Percentiles rank a stretch among this genome's conserved stretches.
These are phyloP conservation scores for Berkeleyomyces rouxiae DNA, from an alignment of 2,329 filamentous ascomycete species.

Conservation along the genomic window DNA sequence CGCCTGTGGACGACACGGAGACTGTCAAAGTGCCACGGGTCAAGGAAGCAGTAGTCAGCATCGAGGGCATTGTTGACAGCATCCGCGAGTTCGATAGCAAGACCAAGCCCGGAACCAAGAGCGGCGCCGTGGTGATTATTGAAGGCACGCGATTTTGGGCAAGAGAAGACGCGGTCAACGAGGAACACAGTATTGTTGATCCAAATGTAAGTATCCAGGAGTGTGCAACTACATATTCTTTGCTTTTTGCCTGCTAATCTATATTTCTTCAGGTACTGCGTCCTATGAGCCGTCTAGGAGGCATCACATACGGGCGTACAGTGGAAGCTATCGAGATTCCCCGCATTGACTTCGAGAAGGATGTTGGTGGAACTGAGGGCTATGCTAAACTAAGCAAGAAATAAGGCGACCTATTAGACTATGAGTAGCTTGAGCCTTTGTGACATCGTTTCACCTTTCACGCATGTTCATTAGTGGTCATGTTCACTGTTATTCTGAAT, in stretches of 20 bases:
- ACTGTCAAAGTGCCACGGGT: slow-evolving; percentile 58
- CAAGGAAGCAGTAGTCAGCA: slow-evolving; percentile 63
- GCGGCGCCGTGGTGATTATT: slow-evolving; percentile 56
- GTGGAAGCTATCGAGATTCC: slow-evolving; percentile 57
- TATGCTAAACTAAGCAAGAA: slow-evolving; percentile 31
- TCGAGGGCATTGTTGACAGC: slow-evolving; percentile 67
- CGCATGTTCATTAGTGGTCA: not conserved
- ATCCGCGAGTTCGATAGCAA: slow-evolving; percentile 62
- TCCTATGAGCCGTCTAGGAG: slow-evolving; percentile 64
- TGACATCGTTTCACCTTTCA: not conserved
- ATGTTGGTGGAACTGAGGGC: slow-evolving; percentile 36
- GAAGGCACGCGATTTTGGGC: slow-evolving; percentile 84
- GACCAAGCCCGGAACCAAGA: slow-evolving; percentile 53
- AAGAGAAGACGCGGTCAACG: slow-evolving; percentile 71
- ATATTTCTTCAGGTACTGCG: slow-evolving; percentile 38
- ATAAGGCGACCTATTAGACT: not conserved
- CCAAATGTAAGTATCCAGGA: slow-evolving; percentile 34
- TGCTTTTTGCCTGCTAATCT: not conserved
- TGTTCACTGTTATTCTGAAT: not conserved
- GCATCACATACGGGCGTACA: slow-evolving; percentile 65
- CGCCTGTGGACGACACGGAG: slow-evolving; percentile 44
- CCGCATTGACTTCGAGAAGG: slow-evolving; percentile 39
- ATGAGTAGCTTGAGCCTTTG: not conserved
- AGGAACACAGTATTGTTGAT: slow-evolving; percentile 58
- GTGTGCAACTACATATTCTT: not conserved